A percentile compares a stretch with the other conserved stretches of the same genome.
These are phyloP conservation scores for Lathyrus tuberosus DNA, from an alignment of 306 rosid species.

Conservation along the genomic window DNA sequence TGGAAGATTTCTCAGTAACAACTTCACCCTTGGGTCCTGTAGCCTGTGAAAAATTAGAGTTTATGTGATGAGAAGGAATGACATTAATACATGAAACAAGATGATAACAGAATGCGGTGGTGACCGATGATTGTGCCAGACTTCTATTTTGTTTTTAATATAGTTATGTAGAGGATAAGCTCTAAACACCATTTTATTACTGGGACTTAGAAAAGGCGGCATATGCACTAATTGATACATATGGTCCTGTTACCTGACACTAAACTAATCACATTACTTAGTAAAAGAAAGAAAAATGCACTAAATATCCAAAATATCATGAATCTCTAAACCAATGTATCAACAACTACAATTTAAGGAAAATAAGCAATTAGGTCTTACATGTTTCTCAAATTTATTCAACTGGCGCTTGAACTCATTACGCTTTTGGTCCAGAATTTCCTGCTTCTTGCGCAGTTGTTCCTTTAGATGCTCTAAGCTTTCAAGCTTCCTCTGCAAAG, in stretches of 20 bases:
- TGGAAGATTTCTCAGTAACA: slow-evolving; percentile 65
- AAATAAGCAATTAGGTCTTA: slow-evolving; percentile 39
- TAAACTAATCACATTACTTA: slow-evolving; percentile 10
- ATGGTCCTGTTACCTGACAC: slow-evolving; percentile 17
- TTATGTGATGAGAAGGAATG: slow-evolving; percentile 30
- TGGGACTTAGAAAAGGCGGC: slow-evolving; percentile 26
- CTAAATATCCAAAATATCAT: slow-evolving; percentile 12
- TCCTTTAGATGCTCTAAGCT: slow-evolving; percentile 81
- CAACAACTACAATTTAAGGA: slow-evolving; percentile 31
- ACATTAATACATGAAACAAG: slow-evolving; percentile 18
- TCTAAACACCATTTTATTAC: slow-evolving; percentile 24
- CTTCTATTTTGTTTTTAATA: slow-evolving; percentile 15
- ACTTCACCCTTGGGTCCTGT: slow-evolving; percentile 70
- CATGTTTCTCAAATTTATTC: slow-evolving; percentile 84
- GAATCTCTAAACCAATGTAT: slow-evolving; percentile 23
- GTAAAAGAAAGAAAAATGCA: slow-evolving; percentile 5
- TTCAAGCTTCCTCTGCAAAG: slow-evolving; percentile 79
- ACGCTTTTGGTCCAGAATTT: slow-evolving; percentile 91
- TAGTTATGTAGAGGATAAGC: slow-evolving; percentile 20
- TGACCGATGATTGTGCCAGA: slow-evolving; percentile 18
- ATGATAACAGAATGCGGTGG: slow-evolving; percentile 21
- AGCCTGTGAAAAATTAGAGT: slow-evolving; percentile 58
- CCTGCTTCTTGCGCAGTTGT: slow-evolving; percentile 95
- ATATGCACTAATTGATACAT: slow-evolving; percentile 19
- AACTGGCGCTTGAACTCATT: slow-evolving; percentile 78